These are phyloP conservation scores for Chlamydomonas urium DNA, from an alignment of 139 green algal species.

Conservation along the genomic window DNA sequence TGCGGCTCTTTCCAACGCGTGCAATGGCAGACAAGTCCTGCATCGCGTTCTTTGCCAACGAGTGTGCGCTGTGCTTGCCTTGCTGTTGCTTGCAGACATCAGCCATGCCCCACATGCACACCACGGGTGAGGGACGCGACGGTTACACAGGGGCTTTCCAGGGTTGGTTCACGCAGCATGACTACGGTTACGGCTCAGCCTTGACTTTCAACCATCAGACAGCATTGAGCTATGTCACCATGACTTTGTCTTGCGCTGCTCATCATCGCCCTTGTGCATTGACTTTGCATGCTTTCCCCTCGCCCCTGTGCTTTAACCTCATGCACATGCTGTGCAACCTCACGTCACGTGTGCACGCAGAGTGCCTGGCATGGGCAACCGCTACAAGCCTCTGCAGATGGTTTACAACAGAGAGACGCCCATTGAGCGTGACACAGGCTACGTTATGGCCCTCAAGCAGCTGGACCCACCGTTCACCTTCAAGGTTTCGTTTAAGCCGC, in stretches of 20 bases:
- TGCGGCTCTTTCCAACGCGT: too few species aligned
- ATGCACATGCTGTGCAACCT: neutral
- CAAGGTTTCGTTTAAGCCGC: conserved; percentile 24
- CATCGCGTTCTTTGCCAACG: neutral
- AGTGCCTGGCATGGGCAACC: conserved; percentile 16
- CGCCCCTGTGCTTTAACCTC: too few species aligned
- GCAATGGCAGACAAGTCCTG: too few species aligned
- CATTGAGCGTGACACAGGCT: neutral
- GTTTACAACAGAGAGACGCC: neutral
- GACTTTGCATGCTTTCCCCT: too few species aligned
- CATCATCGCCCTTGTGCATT: too few species aligned
- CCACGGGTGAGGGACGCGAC: neutral
- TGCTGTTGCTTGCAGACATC: neutral
- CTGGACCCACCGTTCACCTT: conserved; percentile 7
- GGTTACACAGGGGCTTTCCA: neutral
- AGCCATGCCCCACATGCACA: neutral
- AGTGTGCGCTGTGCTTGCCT: neutral
- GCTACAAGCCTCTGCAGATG: conserved; percentile 16
- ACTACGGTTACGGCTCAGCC: too few species aligned
- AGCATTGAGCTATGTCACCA: too few species aligned
- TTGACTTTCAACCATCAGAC: too few species aligned
- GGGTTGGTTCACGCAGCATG: neutral
- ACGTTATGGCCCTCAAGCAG: conserved; percentile 10
- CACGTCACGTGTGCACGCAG: neutral
- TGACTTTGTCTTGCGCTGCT: too few species aligned